Conservation (phyloP, 495 filamentous ascomycete species). For the Daldinia decipiens region DNA sequence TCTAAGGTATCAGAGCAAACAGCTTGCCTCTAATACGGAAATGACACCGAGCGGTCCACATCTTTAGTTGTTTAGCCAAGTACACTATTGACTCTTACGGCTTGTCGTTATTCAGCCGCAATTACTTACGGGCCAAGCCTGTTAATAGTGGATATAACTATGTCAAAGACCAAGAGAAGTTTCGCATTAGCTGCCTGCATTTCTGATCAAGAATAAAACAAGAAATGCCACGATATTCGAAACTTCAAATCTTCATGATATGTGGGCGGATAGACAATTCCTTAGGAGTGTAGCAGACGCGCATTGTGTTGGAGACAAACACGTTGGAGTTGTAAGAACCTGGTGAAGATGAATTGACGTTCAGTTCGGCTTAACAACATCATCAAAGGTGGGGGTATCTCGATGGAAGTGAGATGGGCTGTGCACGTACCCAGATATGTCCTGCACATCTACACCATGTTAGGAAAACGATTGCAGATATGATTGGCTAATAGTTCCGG, state of each 20-base stretch:
- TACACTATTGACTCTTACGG: slow-evolving; percentile 12
- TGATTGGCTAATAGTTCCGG: neutral
- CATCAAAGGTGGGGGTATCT: neutral
- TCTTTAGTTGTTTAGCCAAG: slow-evolving; percentile 10
- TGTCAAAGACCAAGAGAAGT: too few relatives aligned
- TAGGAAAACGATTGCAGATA: neutral
- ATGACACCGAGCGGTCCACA: neutral
- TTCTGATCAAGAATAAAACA: neutral
- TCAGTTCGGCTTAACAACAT: slow-evolving; percentile 37
- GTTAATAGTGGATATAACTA: neutral
- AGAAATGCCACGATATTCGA: too few relatives aligned
- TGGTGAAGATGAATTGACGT: neutral
- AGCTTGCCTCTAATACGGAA: neutral
- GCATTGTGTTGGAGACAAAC: neutral
- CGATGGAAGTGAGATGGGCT: neutral
- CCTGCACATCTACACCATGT: neutral
- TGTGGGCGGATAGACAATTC: too few relatives aligned
- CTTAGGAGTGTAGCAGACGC: too few relatives aligned
- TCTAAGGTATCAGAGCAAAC: neutral
- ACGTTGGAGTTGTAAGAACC: neutral
- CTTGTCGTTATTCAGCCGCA: slow-evolving; percentile 8
- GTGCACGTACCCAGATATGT: neutral
- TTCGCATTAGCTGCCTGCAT: neutral
- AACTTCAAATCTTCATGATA: too few relatives aligned
- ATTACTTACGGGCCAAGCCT: neutral